Percentiles rank a stretch among this genome's conserved stretches.
These are phyloP conservation scores for Aethionema arabicum DNA, from an alignment of 345 rosid genomes.

Conservation along the genomic window DNA sequence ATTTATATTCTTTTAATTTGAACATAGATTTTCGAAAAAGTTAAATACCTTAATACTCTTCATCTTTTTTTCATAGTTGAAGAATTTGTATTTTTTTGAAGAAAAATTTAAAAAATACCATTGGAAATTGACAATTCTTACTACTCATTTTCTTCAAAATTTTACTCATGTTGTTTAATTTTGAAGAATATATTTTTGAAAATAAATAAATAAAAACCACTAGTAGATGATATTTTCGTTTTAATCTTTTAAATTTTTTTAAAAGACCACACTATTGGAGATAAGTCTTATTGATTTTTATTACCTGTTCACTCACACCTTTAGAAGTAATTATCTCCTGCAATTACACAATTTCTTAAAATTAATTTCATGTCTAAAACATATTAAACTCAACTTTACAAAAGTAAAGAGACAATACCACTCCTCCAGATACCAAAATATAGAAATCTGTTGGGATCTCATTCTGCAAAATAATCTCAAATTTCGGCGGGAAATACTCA, in stretches of 20 bases:
- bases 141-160: too few species aligned
- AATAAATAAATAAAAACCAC: too few species aligned
- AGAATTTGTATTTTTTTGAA: too few species aligned
- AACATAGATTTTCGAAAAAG: too few species aligned
- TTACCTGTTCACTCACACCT: conserved; percentile 82
- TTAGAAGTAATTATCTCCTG: conserved; percentile 75
- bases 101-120: too few species aligned
- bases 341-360: conserved; percentile 21
- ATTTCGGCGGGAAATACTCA: conserved; percentile 90
- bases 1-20: too few species aligned
- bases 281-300: neutral
- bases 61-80: too few species aligned
- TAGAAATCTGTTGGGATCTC: conserved; percentile 93
- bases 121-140: too few species aligned
- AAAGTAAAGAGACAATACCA: conserved; percentile 48
- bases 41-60: too few species aligned
- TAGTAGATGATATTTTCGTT: too few species aligned
- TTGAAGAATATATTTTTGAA: too few species aligned
- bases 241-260: neutral
- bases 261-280: neutral
- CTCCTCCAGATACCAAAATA: conserved; percentile 80
- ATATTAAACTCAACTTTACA: conserved; percentile 5
- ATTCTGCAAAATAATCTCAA: conserved; percentile 83
- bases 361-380: conserved; percentile 21
- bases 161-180: too few species aligned